Conservation (phyloP, 306 rosid genomes). For the Trichosanthes cucumerina region DNA sequence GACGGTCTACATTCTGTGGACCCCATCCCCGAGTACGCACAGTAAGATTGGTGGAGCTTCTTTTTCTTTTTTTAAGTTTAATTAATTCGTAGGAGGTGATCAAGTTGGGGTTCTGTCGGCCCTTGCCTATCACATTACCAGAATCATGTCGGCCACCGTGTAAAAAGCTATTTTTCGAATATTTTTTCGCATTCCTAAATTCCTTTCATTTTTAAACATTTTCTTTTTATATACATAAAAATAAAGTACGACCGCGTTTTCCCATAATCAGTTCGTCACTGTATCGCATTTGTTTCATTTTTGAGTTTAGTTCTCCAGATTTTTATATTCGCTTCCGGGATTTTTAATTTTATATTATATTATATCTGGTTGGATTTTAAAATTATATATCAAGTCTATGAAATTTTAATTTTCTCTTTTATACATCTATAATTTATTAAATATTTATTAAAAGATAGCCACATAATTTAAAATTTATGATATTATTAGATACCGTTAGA, state of each 20-base stretch:
- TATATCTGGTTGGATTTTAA: too few species aligned
- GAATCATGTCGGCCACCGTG: conserved; percentile 28
- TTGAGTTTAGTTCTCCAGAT: too few species aligned
- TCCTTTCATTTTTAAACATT: background rate
- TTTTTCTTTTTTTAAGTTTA: background rate
- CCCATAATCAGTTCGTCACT: background rate
- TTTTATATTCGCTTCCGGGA: too few species aligned
- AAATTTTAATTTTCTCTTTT: too few species aligned
- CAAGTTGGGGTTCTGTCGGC: conserved; percentile 11
- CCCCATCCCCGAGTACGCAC: background rate
- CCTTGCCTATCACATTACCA: background rate
- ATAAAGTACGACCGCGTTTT: background rate
- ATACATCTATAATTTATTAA: too few species aligned
- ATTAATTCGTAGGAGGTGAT: conserved; percentile 1
- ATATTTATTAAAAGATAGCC: too few species aligned
- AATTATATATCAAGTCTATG: too few species aligned
- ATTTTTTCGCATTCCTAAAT: background rate
- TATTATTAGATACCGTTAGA: too few species aligned
- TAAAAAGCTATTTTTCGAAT: background rate
- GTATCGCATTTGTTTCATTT: too few species aligned
- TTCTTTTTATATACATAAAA: background rate
- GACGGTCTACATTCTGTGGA: background rate
- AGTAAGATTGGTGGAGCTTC: conserved; percentile 6
- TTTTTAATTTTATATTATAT: too few species aligned
- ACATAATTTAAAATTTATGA: too few species aligned